Base-by-base conservation (phyloP, 208 protist genomes). In the Leishmania guyanensis region DNA sequence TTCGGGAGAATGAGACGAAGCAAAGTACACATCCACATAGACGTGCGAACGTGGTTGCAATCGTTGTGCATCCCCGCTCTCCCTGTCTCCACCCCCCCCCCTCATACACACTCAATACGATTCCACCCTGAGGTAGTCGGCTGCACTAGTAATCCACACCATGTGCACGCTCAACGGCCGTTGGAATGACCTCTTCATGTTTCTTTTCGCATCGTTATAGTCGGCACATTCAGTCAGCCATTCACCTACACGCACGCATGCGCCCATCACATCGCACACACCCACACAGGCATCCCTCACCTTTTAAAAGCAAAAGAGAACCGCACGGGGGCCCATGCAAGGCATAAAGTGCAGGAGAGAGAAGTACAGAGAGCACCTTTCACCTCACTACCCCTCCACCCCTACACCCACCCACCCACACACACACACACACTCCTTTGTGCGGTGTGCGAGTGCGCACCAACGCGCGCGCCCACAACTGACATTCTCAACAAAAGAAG, bases 131-230 rank as follows among this genome's bases (percentile, higher is more conserved):
- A 22, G 26, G 26, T 51, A 51, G 22, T 46, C 9, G 12, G 69
- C 46, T 50, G 29, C 26, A 73, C 69, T 2, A 54, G 22, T 17
- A 43, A 17, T 17, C 46, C 46, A 73, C 46, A 73, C 46, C 46
- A 46, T 46, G 26, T 26, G n/a, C 29, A 20, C 9, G 20, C 22
- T 26, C 43, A 48, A 16, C 9, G 46, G 48, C 36, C 69, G 9
- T 73, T 73, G 0, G n/a, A 73, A 73, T 51, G 10, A 10, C 0
- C 46, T 71, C 9, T 22, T 71, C 66, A 22, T 20, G 6, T 73
- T 73, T 73, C 14, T 73, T 54, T 73, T 73, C 39, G 69, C 17
- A 48, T 64, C 51, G 5, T 62, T 64, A 46, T 43, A n/a, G 50
- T 64, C 33, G 20, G 12, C n/a, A 58, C 8, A 62, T 12, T 76